A percentile compares a stretch with the other conserved stretches of the same genome.
These are phyloP conservation scores for Candida verbasci DNA, from an alignment of 805 yeast species.

Conservation along the genomic window DNA sequence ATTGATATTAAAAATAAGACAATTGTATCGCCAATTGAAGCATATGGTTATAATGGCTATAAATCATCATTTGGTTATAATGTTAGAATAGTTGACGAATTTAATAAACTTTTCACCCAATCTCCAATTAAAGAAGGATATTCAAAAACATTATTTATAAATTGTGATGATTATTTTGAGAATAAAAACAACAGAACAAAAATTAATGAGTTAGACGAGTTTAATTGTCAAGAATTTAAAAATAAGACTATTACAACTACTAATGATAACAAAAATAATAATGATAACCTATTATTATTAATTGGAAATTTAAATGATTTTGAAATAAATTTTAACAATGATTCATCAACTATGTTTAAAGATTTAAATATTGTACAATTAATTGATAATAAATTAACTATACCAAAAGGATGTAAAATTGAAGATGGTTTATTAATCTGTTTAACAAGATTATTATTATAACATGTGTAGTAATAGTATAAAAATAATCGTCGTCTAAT, in stretches of 20 bases:
- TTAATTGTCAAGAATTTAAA: too few species aligned
- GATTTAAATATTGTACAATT: slow-evolving; percentile 53
- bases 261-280: neutral
- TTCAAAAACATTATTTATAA: slow-evolving; percentile 58
- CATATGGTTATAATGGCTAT: slow-evolving; percentile 62
- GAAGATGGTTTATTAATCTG: slow-evolving; percentile 71
- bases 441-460: slow-evolving; percentile 29
- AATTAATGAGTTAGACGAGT: neutral
- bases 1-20: slow-evolving; percentile 59
- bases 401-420: slow-evolving; percentile 54
- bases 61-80: slow-evolving; percentile 65
- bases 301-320: slow-evolving; percentile 63
- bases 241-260: too few species aligned
- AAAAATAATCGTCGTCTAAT: neutral
- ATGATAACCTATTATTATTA: slow-evolving; percentile 42
- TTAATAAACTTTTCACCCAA: slow-evolving; percentile 68
- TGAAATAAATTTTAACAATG: slow-evolving; percentile 47
- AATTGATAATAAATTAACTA: slow-evolving; percentile 59
- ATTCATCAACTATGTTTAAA: slow-evolving; percentile 41
- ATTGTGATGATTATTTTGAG: slow-evolving; percentile 62
- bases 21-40: slow-evolving; percentile 67
- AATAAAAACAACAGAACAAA: slow-evolving; percentile 16
- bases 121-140: slow-evolving; percentile 63
- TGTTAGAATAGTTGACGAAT: slow-evolving; percentile 60
- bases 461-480: neutral